Evolutionary conservation across 1,139 yeast genomes (phyloP).

Genomic region (Wickerhamomyces sp.): DNA sequence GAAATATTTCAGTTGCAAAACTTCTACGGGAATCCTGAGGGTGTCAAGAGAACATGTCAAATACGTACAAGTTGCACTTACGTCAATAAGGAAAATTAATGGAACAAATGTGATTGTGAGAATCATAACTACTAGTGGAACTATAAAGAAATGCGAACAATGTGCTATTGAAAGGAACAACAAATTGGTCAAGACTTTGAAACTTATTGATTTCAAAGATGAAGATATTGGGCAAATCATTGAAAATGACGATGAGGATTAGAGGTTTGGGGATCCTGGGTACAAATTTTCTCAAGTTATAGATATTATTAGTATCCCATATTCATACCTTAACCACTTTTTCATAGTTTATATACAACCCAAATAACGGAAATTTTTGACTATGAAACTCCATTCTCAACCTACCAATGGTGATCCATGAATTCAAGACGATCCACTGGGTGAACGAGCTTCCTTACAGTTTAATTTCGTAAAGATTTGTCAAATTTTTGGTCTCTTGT

Average conservation of each 20-base stretch:
- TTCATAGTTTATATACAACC: background rate
- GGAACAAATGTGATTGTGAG: constrained; percentile 52
- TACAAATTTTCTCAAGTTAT: no score
- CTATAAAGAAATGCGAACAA: constrained; percentile 80
- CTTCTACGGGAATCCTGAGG: constrained; percentile 81
- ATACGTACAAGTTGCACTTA: constrained; percentile 62
- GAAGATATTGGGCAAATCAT: constrained; percentile 11
- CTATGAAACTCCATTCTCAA: no score
- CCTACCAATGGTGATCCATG: no score
- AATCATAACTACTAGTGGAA: constrained; percentile 75
- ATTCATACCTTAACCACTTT: no score
- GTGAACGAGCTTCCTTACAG: no score
- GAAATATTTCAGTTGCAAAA: constrained; percentile 75
- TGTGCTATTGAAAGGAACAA: constrained; percentile 42
- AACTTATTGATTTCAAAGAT: constrained; percentile 9
- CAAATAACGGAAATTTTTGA: no score
- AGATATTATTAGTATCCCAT: no score
- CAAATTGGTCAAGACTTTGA: constrained; percentile 17
- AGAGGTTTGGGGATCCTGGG: constrained; percentile 6
- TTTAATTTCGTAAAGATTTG: no score
- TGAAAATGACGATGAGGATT: constrained; percentile 16
- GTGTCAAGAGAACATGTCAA: constrained; percentile 66
- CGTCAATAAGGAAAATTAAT: constrained; percentile 53
- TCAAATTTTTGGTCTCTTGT: constrained; percentile 14
- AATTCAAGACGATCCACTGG: no score